Percentiles rank a stretch among this genome's conserved stretches.
Conservation (phyloP, 2,329 filamentous ascomycete genomes). For the Aspergillus ibericus region DNA sequence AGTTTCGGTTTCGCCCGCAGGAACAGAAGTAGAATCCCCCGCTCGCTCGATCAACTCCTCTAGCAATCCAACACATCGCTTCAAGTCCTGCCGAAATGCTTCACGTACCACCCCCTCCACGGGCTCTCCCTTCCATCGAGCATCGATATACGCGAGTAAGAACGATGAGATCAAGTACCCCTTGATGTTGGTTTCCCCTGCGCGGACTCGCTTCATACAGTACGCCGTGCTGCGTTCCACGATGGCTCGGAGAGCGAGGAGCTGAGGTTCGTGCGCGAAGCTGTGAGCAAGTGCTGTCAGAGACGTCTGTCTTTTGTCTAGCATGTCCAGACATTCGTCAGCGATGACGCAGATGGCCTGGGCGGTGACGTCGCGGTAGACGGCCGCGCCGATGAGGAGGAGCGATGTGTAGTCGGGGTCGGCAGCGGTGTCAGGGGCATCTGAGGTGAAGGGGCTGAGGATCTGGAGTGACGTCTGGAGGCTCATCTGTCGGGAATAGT, state of each 20-base stretch:
- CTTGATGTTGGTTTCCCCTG: not conserved
- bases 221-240: not conserved
- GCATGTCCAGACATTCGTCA: not conserved
- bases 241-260: not conserved
- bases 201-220: not conserved
- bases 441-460: not conserved
- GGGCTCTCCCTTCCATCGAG: not conserved
- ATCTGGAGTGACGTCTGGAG: not conserved
- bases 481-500: conserved; percentile 4
- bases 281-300: not conserved
- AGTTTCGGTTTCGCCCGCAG: too few relatives aligned
- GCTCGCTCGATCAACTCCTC: not conserved
- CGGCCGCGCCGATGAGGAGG: not conserved
- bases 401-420: conserved; percentile 2
- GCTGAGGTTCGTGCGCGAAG: not conserved
- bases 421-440: not conserved
- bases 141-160: not conserved
- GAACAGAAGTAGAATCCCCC: too few relatives aligned
- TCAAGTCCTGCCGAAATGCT: not conserved
- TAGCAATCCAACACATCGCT: not conserved
- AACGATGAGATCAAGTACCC: not conserved
- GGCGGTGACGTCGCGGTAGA: conserved; percentile 5
- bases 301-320: not conserved
- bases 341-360: conserved; percentile 7
- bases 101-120: not conserved